Percentiles rank a stretch among this genome's conserved stretches.
phyloP scores from a whole-genome alignment of 73 alveolate genomes.

The Tetrahymena malaccensis region DNA sequence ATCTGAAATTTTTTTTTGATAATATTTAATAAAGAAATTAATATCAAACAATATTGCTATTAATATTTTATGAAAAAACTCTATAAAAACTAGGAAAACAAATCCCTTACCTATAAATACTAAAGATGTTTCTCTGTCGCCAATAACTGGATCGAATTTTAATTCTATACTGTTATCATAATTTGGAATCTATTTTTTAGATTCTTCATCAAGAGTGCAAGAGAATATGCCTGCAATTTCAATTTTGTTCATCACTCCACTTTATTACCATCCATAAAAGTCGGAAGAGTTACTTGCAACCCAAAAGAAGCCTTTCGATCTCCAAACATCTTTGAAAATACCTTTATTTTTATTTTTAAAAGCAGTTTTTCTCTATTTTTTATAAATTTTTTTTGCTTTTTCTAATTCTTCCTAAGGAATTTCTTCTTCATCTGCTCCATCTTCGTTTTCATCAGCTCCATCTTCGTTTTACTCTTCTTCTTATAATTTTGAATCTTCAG shows the following conservation, averaged over 20 bases:
- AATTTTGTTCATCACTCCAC: background rate
- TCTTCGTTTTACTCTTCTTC: background rate
- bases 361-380: background rate
- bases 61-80: no score
- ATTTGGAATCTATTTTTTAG: background rate
- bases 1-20: no score
- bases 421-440: background rate
- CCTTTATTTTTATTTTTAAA: background rate
- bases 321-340: background rate
- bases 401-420: background rate
- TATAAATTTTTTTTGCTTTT: background rate
- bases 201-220: background rate
- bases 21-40: no score
- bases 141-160: background rate
- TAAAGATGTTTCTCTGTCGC: slow-evolving; percentile 1
- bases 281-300: background rate
- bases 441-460: background rate
- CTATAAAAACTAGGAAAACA: no score
- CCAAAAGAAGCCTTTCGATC: slow-evolving; percentile 25
- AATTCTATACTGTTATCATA: background rate
- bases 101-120: background rate
- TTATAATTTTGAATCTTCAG: background rate
- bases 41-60: no score
- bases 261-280: slow-evolving; percentile 5
- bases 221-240: background rate